These are phyloP conservation scores for Podospora pseudopauciseta DNA, from an alignment of 495 filamentous ascomycete genomes.

Conservation along the genomic window DNA sequence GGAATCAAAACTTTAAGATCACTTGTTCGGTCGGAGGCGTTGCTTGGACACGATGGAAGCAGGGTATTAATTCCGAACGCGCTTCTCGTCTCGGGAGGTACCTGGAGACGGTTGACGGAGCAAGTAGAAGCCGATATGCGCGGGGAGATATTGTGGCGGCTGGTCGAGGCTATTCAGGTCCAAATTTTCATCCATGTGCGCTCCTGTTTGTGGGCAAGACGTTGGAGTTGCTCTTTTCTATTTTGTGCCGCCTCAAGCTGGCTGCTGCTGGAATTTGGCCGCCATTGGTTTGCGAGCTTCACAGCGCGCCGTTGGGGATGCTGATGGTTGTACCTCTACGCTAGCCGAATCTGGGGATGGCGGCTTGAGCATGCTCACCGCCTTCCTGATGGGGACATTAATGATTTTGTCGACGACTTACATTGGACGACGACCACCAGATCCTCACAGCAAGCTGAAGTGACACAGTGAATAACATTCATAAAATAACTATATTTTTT, in stretches of 20 bases:
- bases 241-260: conserved; percentile 7
- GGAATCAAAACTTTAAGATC: neutral
- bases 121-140: neutral
- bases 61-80: neutral
- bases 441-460: neutral
- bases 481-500: neutral
- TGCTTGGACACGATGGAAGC: neutral
- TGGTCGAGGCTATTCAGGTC: neutral
- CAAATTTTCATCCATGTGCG: neutral
- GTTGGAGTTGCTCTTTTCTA: neutral
- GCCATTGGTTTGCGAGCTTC: conserved; percentile 11
- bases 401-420: neutral
- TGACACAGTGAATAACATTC: neutral
- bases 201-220: neutral
- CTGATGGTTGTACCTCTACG: neutral
- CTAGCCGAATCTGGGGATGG: neutral
- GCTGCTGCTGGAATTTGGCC: conserved; percentile 9
- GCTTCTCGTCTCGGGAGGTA: neutral
- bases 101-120: neutral
- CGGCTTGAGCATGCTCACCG: neutral
- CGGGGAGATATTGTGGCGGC: neutral
- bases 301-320: conserved; percentile 7
- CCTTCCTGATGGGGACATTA: neutral
- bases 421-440: neutral
- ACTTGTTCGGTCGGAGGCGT: neutral